A percentile compares a stretch with the other conserved stretches of the same genome.
These are phyloP conservation scores for Penicillium canariense DNA, from an alignment of 495 filamentous ascomycete species.

Conservation along the genomic window DNA sequence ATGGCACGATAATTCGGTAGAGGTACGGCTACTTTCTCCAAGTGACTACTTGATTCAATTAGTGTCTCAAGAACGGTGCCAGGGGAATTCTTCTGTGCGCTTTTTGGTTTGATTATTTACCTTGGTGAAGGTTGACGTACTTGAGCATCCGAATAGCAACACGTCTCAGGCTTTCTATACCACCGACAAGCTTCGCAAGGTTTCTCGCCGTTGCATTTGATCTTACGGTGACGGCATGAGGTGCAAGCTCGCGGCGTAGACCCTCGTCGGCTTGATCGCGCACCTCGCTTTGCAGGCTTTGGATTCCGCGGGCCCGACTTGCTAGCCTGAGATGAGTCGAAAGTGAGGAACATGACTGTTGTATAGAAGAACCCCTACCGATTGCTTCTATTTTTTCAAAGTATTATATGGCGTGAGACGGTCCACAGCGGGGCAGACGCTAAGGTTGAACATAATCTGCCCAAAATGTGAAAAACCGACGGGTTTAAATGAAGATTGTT, in stretches of 20 bases:
- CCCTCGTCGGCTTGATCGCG: constrained; percentile 8
- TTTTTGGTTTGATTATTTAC: neutral
- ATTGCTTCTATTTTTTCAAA: no score
- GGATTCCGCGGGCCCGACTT: constrained; percentile 13
- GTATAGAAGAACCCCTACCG: no score
- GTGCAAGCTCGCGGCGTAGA: constrained; percentile 12
- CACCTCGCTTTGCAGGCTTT: constrained; percentile 7
- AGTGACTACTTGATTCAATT: constrained; percentile 10
- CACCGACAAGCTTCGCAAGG: constrained; percentile 29
- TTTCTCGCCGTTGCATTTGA: constrained; percentile 26
- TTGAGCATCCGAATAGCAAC: constrained; percentile 13
- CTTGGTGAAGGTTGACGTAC: constrained; percentile 10
- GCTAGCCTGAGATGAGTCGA: constrained; percentile 7
- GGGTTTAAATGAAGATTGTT: no score
- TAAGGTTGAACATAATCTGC: no score
- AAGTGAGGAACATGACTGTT: constrained; percentile 16
- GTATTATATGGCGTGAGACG: neutral
- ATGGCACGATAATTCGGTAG: constrained; percentile 8
- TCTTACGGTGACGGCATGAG: constrained; percentile 26
- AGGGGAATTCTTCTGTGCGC: neutral
- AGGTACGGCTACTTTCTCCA: neutral
- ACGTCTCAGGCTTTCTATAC: constrained; percentile 23
- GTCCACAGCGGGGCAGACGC: no score
- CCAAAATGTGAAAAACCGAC: no score
- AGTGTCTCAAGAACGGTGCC: neutral